Conservation (phyloP, 768 basidiomycete species). For the Mycena amicta region DNA sequence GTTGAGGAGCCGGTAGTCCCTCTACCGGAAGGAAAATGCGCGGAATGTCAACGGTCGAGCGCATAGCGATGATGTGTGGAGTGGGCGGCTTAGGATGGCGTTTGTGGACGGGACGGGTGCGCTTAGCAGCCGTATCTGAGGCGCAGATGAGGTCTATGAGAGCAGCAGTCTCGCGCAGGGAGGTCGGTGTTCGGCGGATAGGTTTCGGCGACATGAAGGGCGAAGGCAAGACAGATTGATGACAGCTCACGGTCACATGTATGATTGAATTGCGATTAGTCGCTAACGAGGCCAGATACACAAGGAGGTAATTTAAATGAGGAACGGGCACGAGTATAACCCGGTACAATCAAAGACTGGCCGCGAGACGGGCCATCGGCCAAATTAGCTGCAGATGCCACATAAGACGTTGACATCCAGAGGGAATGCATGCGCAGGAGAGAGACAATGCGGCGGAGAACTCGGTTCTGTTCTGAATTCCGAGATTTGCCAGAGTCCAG, state of each 20-base stretch:
- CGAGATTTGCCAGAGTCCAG: conserved; percentile 27
- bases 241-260: too few relatives aligned
- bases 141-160: not conserved
- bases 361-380: conserved; percentile 24
- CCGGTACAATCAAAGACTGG: not conserved
- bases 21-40: too few relatives aligned
- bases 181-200: not conserved
- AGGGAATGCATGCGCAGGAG: conserved; percentile 24
- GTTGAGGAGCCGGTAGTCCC: too few relatives aligned
- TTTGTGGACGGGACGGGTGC: not conserved
- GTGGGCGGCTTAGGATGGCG: not conserved
- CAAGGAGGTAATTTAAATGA: not conserved
- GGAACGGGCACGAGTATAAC: not conserved
- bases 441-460: conserved; percentile 27
- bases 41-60: too few relatives aligned
- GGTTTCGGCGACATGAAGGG: too few relatives aligned
- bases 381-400: conserved; percentile 24
- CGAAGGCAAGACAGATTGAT: too few relatives aligned
- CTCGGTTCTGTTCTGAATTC: conserved; percentile 30
- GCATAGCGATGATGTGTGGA: not conserved
- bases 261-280: too few relatives aligned
- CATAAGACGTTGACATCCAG: conserved; percentile 28
- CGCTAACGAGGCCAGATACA: not conserved
- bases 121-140: too few relatives aligned
- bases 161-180: not conserved